A percentile compares a stretch with the other conserved stretches of the same genome.
phyloP scores from a whole-genome alignment of 169 alveolate species.

The Plasmodium knowlesi region DNA sequence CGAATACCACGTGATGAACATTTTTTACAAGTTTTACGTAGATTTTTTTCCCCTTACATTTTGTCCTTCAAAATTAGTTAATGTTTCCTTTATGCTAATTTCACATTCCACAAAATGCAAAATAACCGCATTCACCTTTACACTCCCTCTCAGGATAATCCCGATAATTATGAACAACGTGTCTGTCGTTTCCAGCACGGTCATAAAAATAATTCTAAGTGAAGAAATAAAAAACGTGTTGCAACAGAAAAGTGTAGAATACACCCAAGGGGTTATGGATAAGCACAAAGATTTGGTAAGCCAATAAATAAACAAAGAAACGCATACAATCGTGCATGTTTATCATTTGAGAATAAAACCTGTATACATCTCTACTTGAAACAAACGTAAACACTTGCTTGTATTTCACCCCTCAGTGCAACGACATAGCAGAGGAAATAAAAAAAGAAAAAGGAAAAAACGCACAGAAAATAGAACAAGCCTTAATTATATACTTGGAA shows the following conservation, averaged over 20 bases:
- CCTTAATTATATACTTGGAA: constrained; percentile 49
- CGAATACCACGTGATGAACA: neutral
- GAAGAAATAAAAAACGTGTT: constrained; percentile 46
- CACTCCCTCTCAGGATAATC: constrained; percentile 25
- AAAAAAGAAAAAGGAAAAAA: constrained; percentile 42
- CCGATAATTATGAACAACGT: constrained; percentile 37
- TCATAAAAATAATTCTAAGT: constrained; percentile 44
- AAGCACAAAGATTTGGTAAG: constrained; percentile 30
- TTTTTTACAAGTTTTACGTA: neutral
- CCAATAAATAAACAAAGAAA: neutral
- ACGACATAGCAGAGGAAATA: constrained; percentile 32
- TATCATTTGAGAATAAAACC: neutral
- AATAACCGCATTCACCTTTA: neutral
- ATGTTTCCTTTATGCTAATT: neutral
- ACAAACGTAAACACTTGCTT: neutral
- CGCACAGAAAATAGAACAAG: constrained; percentile 38
- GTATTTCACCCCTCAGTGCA: constrained; percentile 30
- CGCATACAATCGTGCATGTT: neutral
- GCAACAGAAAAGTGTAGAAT: constrained; percentile 15
- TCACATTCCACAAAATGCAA: neutral
- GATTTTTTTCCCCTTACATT: neutral
- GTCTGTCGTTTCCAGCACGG: constrained; percentile 45
- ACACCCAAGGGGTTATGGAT: constrained; percentile 18
- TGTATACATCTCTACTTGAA: neutral
- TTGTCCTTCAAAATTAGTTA: neutral